These are phyloP conservation scores for Boechera divaricarpa DNA, from an alignment of 345 rosid genomes.

Conservation along the genomic window DNA sequence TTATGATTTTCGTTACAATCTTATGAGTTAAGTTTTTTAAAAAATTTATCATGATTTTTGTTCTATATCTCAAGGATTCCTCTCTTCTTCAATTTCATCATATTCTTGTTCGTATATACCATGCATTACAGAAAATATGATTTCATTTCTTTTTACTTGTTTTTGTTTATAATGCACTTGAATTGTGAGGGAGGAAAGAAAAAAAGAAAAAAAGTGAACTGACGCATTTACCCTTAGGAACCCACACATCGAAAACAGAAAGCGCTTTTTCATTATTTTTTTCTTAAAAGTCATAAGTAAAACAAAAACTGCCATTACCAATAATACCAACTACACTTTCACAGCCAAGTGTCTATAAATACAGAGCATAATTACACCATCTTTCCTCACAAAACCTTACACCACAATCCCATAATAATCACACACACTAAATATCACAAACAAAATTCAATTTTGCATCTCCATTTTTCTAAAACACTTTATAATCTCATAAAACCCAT, in stretches of 20 bases:
- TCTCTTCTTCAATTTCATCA: conserved; percentile 14
- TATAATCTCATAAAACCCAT: conserved; percentile 13
- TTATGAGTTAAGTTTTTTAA: background rate
- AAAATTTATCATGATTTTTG: background rate
- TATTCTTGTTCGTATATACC: conserved; percentile 21
- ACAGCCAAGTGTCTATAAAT: conserved; percentile 42
- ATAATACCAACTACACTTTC: conserved; percentile 41
- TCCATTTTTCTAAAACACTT: background rate
- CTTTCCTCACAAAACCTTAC: conserved; percentile 28
- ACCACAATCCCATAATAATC: conserved; percentile 13
- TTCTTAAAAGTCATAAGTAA: background rate
- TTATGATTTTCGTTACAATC: background rate
- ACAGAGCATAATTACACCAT: conserved; percentile 26
- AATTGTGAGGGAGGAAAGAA: background rate
- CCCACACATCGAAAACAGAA: background rate
- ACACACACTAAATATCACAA: background rate
- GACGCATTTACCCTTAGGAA: conserved; percentile 38
- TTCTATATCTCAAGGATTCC: background rate
- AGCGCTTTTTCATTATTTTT: background rate
- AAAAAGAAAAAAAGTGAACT: background rate
- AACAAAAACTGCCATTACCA: conserved; percentile 40
- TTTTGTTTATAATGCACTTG: background rate
- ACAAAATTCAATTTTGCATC: background rate
- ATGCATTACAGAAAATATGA: conserved; percentile 36
- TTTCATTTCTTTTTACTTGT: conserved; percentile 4